These are phyloP conservation scores for Backusella australiensis DNA, from an alignment of 192 early-diverging fungal genomes.

Conservation along the genomic window DNA sequence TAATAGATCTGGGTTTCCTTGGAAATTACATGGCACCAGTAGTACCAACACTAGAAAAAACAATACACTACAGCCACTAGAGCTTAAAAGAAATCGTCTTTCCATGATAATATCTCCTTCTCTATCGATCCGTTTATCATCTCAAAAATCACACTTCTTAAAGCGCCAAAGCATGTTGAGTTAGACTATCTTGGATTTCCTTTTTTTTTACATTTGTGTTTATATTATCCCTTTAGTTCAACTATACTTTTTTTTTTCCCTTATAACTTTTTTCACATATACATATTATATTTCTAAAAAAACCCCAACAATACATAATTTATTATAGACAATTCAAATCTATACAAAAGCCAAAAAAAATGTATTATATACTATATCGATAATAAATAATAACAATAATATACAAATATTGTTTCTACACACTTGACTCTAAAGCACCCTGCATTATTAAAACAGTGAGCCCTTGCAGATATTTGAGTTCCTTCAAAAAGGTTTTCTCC, in stretches of 20 bases:
- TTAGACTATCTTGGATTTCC: neutral
- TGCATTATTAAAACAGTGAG: neutral
- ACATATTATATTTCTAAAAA: neutral
- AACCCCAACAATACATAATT: neutral
- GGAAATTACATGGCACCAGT: neutral
- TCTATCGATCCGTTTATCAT: neutral
- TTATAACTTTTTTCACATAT: neutral
- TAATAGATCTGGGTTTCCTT: neutral
- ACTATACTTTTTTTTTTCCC: neutral
- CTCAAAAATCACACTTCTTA: neutral
- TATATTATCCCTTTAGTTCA: neutral
- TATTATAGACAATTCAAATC: neutral
- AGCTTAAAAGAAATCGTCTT: neutral
- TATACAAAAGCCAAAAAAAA: neutral
- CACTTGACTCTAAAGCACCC: neutral
- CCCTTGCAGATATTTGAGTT: neutral
- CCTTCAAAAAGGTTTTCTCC: neutral
- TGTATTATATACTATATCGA: neutral
- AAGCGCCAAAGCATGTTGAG: neutral
- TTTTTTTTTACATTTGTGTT: neutral
- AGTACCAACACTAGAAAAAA: neutral
- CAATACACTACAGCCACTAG: neutral
- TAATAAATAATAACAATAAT: neutral
- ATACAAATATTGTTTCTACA: neutral
- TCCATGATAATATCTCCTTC: constrained; percentile 1